Percentiles rank a stretch among this genome's conserved stretches.
Conservation (phyloP, 768 basidiomycete species). For the Tulasnella sp. region DNA sequence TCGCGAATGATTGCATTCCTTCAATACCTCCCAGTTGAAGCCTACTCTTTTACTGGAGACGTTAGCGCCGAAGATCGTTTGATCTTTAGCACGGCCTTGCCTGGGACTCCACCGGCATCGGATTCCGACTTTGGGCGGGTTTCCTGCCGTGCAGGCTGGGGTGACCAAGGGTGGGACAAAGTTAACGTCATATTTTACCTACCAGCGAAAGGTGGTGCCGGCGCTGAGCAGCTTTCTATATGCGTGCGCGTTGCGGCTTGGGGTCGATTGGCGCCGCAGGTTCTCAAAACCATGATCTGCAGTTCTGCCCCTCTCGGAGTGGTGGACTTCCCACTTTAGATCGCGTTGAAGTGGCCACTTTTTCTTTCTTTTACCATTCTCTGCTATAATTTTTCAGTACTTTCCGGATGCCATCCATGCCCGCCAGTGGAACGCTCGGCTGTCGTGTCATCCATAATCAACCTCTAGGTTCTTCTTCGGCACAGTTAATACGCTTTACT, state of each 20-base stretch:
- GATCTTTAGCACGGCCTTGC: conserved; percentile 8
- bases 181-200: conserved; percentile 17
- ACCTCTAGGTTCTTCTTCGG: neutral
- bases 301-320: conserved; percentile 5
- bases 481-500: no score
- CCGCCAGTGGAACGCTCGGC: neutral
- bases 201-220: conserved; percentile 2
- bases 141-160: conserved; percentile 15
- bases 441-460: neutral
- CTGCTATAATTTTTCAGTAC: neutral
- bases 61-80: conserved; percentile 20
- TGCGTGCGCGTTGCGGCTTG: conserved; percentile 17
- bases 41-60: conserved; percentile 16
- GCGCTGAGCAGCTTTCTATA: conserved; percentile 16
- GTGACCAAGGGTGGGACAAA: conserved; percentile 20
- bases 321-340: neutral
- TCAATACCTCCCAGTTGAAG: conserved; percentile 14
- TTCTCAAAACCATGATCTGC: conserved; percentile 11
- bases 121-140: conserved; percentile 17
- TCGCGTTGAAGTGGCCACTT: neutral
- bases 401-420: neutral
- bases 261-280: conserved; percentile 1
- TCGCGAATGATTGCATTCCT: conserved; percentile 24
- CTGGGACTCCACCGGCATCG: conserved; percentile 5
- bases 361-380: neutral